A percentile compares a stretch with the other conserved stretches of the same genome.
Evolutionary conservation across 1,284 basidiomycete genomes (phyloP).

Genomic region (Cutaneotrichosporon arboriforme): DNA sequence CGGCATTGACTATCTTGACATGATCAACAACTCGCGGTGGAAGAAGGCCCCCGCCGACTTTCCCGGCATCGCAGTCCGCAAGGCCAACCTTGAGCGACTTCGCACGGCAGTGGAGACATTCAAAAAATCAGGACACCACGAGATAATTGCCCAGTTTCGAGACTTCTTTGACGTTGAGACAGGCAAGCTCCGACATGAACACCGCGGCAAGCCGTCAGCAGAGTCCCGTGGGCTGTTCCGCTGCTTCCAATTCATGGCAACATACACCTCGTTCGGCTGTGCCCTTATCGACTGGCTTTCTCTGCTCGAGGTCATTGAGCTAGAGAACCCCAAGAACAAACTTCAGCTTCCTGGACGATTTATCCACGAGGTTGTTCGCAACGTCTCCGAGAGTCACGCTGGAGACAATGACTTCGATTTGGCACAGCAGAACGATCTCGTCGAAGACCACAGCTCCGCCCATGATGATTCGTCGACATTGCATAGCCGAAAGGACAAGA

Average conservation of each 20-base stretch:
- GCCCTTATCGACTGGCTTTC: slow-evolving; percentile 40
- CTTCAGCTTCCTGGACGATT: slow-evolving; percentile 50
- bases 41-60: slow-evolving; percentile 26
- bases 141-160: slow-evolving; percentile 54
- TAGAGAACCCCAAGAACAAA: slow-evolving; percentile 39
- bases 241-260: slow-evolving; percentile 49
- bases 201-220: slow-evolving; percentile 12
- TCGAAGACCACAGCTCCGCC: background rate
- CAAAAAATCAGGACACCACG: slow-evolving; percentile 48
- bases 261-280: slow-evolving; percentile 40
- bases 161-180: slow-evolving; percentile 41
- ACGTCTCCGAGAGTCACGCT: slow-evolving; percentile 26
- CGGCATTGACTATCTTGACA: slow-evolving; percentile 46
- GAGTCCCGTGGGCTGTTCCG: slow-evolving; percentile 47
- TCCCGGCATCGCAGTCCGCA: slow-evolving; percentile 40
- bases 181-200: slow-evolving; percentile 23
- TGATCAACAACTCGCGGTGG: slow-evolving; percentile 55
- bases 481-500: background rate
- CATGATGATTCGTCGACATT: background rate
- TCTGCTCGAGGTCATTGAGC: slow-evolving; percentile 40
- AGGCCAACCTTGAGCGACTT: slow-evolving; percentile 48
- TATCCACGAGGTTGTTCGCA: slow-evolving; percentile 42
- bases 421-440: background rate
- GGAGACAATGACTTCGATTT: background rate
- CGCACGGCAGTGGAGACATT: slow-evolving; percentile 48